Evolutionary conservation across 2,329 filamentous ascomycete genomes (phyloP).

Genomic region (Juglanconis juglandina): DNA sequence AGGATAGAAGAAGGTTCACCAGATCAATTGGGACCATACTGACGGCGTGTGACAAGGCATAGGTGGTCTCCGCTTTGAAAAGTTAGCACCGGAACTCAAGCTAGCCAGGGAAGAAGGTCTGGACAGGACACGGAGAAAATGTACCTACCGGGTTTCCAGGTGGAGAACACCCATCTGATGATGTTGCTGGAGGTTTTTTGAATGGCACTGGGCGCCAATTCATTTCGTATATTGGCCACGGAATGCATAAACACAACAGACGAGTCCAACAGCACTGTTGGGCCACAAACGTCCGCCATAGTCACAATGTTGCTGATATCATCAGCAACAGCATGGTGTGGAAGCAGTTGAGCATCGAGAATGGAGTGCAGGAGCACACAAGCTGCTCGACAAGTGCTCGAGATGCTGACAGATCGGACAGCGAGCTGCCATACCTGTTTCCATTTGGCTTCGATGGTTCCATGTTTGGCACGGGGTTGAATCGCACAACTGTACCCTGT

Average conservation of each 20-base stretch:
- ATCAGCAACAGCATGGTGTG: slow-evolving; percentile 64
- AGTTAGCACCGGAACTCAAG: slow-evolving; percentile 3
- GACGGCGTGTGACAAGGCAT: slow-evolving; percentile 60
- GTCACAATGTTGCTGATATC: slow-evolving; percentile 70
- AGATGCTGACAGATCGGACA: slow-evolving; percentile 65
- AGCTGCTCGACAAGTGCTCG: slow-evolving; percentile 70
- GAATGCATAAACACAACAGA: slow-evolving; percentile 70
- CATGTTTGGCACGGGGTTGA: slow-evolving; percentile 37
- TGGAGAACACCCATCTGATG: slow-evolving; percentile 75
- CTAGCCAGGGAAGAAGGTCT: slow-evolving; percentile 8
- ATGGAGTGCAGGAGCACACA: slow-evolving; percentile 70
- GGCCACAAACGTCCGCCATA: slow-evolving; percentile 77
- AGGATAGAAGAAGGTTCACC: slow-evolving; percentile 64
- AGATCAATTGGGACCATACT: slow-evolving; percentile 66
- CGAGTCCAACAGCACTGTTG: slow-evolving; percentile 74
- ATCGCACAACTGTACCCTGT: slow-evolving; percentile 40
- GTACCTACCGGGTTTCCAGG: slow-evolving; percentile 74
- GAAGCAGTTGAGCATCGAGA: slow-evolving; percentile 61
- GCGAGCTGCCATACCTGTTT: slow-evolving; percentile 72
- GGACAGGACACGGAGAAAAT: background rate
- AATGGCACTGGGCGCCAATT: slow-evolving; percentile 65
- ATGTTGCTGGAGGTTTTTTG: slow-evolving; percentile 67
- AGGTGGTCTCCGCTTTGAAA: slow-evolving; percentile 58
- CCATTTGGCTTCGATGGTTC: slow-evolving; percentile 55
- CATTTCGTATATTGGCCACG: slow-evolving; percentile 63